Conservation (phyloP, 441 rosid species). For the Eruca vesicaria region DNA sequence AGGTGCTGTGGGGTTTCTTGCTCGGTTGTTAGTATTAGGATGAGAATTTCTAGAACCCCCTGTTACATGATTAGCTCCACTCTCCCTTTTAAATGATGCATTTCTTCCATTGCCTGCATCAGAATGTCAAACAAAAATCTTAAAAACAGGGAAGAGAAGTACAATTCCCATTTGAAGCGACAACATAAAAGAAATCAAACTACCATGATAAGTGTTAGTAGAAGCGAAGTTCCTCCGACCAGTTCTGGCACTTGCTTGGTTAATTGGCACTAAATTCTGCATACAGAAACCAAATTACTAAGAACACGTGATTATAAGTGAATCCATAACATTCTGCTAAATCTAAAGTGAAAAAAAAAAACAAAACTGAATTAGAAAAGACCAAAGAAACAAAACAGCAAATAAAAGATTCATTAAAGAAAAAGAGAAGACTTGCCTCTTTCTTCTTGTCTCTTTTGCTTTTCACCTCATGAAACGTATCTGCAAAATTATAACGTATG, state of each 20-base stretch:
- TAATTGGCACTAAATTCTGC: conserved; percentile 47
- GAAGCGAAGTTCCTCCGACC: conserved; percentile 53
- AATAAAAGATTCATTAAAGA: background rate
- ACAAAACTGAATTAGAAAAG: background rate
- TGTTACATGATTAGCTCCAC: conserved; percentile 39
- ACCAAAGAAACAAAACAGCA: background rate
- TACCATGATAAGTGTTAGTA: conserved; percentile 47
- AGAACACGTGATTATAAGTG: background rate
- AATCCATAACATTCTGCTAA: background rate
- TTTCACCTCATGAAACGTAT: conserved; percentile 90
- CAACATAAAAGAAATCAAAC: background rate
- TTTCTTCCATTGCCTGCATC: conserved; percentile 53
- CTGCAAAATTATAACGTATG: conserved; percentile 39
- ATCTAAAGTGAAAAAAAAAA: background rate
- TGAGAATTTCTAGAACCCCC: conserved; percentile 40
- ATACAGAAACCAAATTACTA: conserved; percentile 15
- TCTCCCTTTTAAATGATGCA: conserved; percentile 56
- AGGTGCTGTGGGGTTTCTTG: conserved; percentile 35
- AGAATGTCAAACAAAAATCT: conserved; percentile 25
- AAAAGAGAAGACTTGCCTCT: conserved; percentile 49
- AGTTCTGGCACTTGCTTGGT: conserved; percentile 50
- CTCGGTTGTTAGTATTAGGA: conserved; percentile 40
- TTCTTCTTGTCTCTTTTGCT: conserved; percentile 61
- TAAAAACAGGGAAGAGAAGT: background rate
- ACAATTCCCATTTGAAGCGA: background rate